Evolutionary conservation across 257 asterid species (phyloP), one percentile per base, ranked within the genome.

Genomic region (Nemophila menziesii): DNA sequence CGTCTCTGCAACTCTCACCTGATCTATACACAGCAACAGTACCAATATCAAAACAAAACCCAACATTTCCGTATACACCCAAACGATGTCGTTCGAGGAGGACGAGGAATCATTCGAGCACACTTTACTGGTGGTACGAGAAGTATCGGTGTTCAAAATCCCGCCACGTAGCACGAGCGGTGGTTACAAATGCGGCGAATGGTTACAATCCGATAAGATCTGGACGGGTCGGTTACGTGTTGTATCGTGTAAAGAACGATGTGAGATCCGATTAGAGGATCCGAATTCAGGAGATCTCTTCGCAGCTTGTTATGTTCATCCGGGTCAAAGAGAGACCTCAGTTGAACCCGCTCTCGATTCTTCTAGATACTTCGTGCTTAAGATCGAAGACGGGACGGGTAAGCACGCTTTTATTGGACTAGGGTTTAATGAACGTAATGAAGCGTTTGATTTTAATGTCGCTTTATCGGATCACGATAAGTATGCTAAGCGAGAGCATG

Each of bases 171-270:
- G 92, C 38, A 83, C 95, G 38, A 73, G 86, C 63, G 97, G 97
- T 56, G 97, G 97, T n/a, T 87, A 73, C 83, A 87, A 83, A 72
- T 87, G 95, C 68, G 97, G 93, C 19, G 97, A 89, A 67, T 89
- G 97, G 97, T 68, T 89, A 15, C 97, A 89, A 62, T 78, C 97
- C 55, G 95, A 89, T 56, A 89, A 80, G 90, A 89, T 89, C 86
- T 89, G 97, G 95, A 58, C 95, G 14, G 95, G 95, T 44, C 78
- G 97, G 6, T 78, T 89, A 33, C 79, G 97, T 16, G 92, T 87
- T 11, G 92, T 87, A 11, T 87, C 95, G 2, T 78, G 86, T 56
- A 63, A 66, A 26, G 39, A 66, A 34, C 82, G 93, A 7, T 89
- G 95, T 65, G 97, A 89, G 95, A 89, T 89, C 82, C 93, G 92